phyloP scores from a whole-genome alignment of 225 moss, liverwort and hornwort species.

The Takakia lepidozioides region DNA sequence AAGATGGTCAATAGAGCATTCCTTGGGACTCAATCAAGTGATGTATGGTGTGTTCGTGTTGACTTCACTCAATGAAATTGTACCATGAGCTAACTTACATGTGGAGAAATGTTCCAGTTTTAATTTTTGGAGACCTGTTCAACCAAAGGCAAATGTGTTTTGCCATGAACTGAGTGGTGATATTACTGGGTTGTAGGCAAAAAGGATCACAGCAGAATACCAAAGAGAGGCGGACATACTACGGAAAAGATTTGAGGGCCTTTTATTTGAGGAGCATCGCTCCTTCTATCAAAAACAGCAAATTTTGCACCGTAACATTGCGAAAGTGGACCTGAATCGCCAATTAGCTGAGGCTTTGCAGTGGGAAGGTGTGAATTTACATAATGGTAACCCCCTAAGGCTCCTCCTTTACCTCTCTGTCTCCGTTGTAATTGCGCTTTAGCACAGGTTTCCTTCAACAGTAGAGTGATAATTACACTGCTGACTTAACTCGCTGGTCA shows the following conservation, averaged over 20 bases:
- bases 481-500: too few species aligned
- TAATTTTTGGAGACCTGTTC: not conserved
- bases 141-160: not conserved
- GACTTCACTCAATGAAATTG: not conserved
- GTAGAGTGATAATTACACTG: too few species aligned
- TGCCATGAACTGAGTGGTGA: too few species aligned
- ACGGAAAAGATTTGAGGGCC: constrained; percentile 37
- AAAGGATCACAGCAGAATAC: constrained; percentile 47
- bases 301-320: constrained; percentile 27
- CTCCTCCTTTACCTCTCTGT: not conserved
- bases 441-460: too few species aligned
- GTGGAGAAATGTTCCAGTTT: not conserved
- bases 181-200: constrained; percentile 39
- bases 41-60: too few species aligned
- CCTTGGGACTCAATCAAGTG: too few species aligned
- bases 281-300: constrained; percentile 21
- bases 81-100: not conserved
- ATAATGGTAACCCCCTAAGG: constrained; percentile 19
- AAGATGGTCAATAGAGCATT: too few species aligned
- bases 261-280: constrained; percentile 42
- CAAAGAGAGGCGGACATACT: constrained; percentile 45
- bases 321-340: constrained; percentile 43
- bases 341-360: constrained; percentile 41
- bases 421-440: not conserved
- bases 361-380: constrained; percentile 31